These are phyloP conservation scores for Phylloboletellus chloephorus DNA, from an alignment of 1,284 basidiomycete genomes.

Conservation along the genomic window DNA sequence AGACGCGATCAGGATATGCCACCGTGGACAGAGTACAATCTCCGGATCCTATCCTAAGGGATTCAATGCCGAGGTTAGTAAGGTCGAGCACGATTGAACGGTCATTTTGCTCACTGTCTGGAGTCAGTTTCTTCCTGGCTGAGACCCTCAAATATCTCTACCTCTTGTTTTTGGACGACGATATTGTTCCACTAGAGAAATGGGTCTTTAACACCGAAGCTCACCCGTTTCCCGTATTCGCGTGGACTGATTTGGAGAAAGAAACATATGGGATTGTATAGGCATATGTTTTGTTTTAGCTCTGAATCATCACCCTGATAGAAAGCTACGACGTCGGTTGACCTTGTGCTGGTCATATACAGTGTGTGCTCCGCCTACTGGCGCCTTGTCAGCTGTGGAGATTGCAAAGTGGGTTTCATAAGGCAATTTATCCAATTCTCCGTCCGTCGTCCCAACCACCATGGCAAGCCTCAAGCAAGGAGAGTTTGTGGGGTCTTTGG, in stretches of 20 bases:
- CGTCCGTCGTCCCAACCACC: slow-evolving; percentile 7
- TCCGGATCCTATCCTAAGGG: slow-evolving; percentile 33
- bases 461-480: slow-evolving; percentile 49
- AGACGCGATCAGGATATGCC: slow-evolving; percentile 55
- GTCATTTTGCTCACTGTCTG: background rate
- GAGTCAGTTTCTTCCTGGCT: slow-evolving; percentile 58
- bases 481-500: slow-evolving; percentile 84
- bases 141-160: slow-evolving; percentile 73
- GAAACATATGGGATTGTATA: slow-evolving; percentile 32
- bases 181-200: slow-evolving; percentile 57
- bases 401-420: no score
- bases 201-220: slow-evolving; percentile 89
- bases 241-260: slow-evolving; percentile 52
- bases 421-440: slow-evolving; percentile 11
- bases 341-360: no score
- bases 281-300: slow-evolving; percentile 1
- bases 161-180: slow-evolving; percentile 54
- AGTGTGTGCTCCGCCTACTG: background rate
- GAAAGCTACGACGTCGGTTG: no score
- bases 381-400: no score
- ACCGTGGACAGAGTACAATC: slow-evolving; percentile 47
- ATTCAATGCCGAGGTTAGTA: slow-evolving; percentile 66
- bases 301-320: background rate
- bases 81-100: background rate
- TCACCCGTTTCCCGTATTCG: slow-evolving; percentile 72